These are phyloP conservation scores for Globisporangium paddicum DNA, from an alignment of 352 stramenopile genomes.

Conservation along the genomic window DNA sequence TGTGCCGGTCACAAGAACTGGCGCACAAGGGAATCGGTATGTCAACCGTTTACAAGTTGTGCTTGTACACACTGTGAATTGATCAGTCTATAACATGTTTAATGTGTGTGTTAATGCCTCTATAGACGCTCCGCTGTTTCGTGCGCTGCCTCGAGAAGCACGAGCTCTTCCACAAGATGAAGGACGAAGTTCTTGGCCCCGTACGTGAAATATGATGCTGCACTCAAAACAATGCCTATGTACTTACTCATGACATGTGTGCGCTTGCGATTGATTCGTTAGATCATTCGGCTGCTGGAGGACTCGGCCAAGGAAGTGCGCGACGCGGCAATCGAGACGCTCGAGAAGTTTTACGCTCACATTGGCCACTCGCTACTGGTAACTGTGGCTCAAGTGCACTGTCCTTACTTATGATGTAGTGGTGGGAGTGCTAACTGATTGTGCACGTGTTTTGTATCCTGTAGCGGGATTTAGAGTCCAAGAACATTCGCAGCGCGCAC, in stretches of 20 bases:
- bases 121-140: conserved; percentile 55
- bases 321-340: conserved; percentile 50
- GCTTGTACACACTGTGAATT: not conserved
- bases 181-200: conserved; percentile 57
- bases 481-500: conserved; percentile 66
- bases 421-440: not conserved
- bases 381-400: not conserved
- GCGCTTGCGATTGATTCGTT: not conserved
- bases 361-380: conserved; percentile 70
- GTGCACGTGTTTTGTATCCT: not conserved
- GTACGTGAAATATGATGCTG: conserved; percentile 17
- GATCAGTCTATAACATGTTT: too few species aligned
- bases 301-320: conserved; percentile 85
- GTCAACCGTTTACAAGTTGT: not conserved
- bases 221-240: not conserved
- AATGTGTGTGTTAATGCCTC: not conserved
- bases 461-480: conserved; percentile 63
- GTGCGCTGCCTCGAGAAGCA: conserved; percentile 58
- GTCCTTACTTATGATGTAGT: not conserved
- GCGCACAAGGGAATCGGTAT: conserved; percentile 75
- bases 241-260: not conserved
- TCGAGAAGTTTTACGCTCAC: conserved; percentile 74
- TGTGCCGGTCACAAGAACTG: conserved; percentile 78
- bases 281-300: conserved; percentile 66
- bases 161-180: conserved; percentile 37